Base-by-base conservation (phyloP, 1,139 yeast genomes). In the Spathaspora sp. region DNA sequence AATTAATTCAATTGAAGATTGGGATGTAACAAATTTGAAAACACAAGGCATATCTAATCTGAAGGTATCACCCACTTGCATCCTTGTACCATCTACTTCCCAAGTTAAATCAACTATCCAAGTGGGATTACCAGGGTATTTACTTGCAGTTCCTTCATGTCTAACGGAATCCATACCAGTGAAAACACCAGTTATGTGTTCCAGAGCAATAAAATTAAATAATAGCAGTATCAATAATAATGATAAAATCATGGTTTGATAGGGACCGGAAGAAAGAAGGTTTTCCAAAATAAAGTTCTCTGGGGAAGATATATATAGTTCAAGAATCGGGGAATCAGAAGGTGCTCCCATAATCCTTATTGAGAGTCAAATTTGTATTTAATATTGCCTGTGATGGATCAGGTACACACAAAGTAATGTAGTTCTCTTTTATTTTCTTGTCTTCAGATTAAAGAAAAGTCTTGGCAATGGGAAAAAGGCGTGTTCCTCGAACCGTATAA, bases 21-120 rank as follows among this genome's bases (percentile, higher is more conserved):
- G 34, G 5, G 53, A 24, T 4, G 64, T 41, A 5, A 69, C 62
- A 43, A 66, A 65, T 46, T 64, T 65, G 49, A 57, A 67, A 3
- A 64, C 72, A 54, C 68, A 59, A 4, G 70, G 70, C 52, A 68
- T 50, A 16, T 45, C 46, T 43, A 68, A 61, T 1, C 62, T 54
- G 52, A 68, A 67, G 7, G 72, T 66, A 48, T 68, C 73, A 13
- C 71, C 70, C 0, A 68, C 47, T 1, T 45, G 31, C 2, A 59
- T 56, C 1, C 52, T 45, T 4, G 56, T 26, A 15, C 63, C 63
- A 11, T 47, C 44, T 7, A 68, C 50, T 1, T 42, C 34, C 72
- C 72, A 68, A 2, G 48, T 44, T n/a, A 67, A 45, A 0, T 54
- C 49, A 1, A 63, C 65, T 11, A 46, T 39, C 70, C 71, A 67